Percentiles rank a stretch among this genome's conserved stretches.
phyloP scores from a whole-genome alignment of 129 eudicot species.

The Arctium lappa region DNA sequence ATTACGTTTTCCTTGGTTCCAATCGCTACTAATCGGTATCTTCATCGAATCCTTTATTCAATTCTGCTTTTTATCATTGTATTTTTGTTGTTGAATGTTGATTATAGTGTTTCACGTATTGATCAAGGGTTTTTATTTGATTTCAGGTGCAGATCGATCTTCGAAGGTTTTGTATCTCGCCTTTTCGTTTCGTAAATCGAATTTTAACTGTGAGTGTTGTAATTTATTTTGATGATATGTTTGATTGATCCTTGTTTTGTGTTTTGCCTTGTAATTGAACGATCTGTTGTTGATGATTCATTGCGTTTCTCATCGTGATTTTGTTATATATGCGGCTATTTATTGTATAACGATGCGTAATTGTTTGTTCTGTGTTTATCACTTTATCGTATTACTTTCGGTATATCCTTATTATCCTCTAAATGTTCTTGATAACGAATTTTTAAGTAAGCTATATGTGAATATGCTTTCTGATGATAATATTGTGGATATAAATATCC shows the following conservation, averaged over 20 bases:
- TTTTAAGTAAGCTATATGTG: background rate
- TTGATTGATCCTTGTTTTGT: background rate
- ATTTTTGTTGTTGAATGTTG: background rate
- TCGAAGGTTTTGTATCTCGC: background rate
- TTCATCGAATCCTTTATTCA: background rate
- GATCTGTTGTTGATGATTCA: background rate
- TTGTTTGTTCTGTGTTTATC: background rate
- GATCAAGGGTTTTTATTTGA: background rate
- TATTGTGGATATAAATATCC: background rate
- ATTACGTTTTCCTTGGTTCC: background rate
- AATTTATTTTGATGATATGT: background rate
- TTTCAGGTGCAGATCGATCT: background rate
- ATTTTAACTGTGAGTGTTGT: constrained; percentile 3
- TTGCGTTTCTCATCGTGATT: background rate
- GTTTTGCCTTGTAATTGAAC: background rate
- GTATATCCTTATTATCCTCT: background rate
- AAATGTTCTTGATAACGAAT: background rate
- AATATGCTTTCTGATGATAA: background rate
- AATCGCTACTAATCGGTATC: constrained; percentile 3
- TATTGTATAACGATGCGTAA: background rate
- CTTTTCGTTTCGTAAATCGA: background rate
- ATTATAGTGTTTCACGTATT: background rate
- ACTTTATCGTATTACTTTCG: background rate
- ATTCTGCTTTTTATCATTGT: background rate
- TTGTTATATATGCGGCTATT: background rate